Evolutionary conservation across 202 grass and related monocot genomes (phyloP), one percentile per base, ranked within the genome.

Genomic region (Musa balbisiana): DNA sequence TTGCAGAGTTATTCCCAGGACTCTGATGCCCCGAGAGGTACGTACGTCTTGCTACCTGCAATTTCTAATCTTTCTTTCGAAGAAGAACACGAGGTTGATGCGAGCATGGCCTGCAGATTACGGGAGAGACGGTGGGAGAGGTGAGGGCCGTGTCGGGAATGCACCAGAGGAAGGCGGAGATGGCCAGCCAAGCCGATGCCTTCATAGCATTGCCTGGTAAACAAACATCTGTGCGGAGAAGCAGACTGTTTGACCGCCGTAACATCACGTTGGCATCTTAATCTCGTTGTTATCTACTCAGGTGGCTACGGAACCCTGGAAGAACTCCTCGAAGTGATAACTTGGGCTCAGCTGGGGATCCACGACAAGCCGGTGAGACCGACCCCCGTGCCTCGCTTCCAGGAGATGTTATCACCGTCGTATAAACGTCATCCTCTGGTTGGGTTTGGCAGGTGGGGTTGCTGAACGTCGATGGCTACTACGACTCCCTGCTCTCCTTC

Each of bases 381-480:
- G 33, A 43, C 33, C 33, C 33, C 33, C 33, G 33, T 6, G 33
- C 33, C 33, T 43, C 33, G 33, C 4, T 5, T 43, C 4, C 33
- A 3, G 4, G 33, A 43, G 3, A 43, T 43, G 4, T 43, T 6
- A 43, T 1, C 33, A 6, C 33, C 33, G 33, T 43, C 33, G 0
- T 43, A 43, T 43, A 43, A 43, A 8, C 33, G 33, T 5, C 33
- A 0, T 6, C 4, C 4, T 43, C 33, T 0, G 33, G 65, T 68
- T 68, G 29, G 29, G 12, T 68, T 49, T 10, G 33, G 49, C 19
- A 77, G 75, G 75, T 77, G 62, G 75, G 75, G 52, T 65, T 77
- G 75, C 43, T 77, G 60, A 77, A 77, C 60, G 75, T 77, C 3
- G 75, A 77, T 8, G 75, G 75, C 17, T 77, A 77, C 62, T 77